Base-by-base conservation (phyloP, 495 filamentous ascomycete genomes). In the Astrocystis sublimbata region DNA sequence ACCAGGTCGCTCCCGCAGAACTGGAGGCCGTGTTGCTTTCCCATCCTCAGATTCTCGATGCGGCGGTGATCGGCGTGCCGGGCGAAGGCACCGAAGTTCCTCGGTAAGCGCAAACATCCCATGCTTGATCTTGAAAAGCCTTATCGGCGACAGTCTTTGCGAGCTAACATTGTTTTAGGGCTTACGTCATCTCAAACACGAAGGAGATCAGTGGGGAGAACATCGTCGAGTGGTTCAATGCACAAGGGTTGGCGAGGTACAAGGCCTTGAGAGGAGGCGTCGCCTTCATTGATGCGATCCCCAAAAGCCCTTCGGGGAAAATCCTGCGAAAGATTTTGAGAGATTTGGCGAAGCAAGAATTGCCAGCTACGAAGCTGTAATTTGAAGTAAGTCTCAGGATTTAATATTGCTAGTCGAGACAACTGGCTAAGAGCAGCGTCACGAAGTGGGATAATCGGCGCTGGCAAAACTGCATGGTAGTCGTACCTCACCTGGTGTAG, bases 1-100 rank as follows among this genome's bases (percentile, higher is more conserved):
- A 88, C 40, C 92, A 96, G 88, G 92, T 96, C 28, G 91, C 92
- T 3, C 92, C 92, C 3, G 92, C 92, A 15, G 92, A 96, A 66
- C 60, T 62, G 3, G 60, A 62, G 9, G 60, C 60, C 8, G 43
- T 91, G 21, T 76, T 96, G n/a, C 69, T 88, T 4, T 78, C 81
- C 13, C 89, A 93, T 65, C 81, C 84, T 19, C 79, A 83, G 45
- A 82, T 96, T 50, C 81, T 86, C 21, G 92, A 96, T 66, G 89
- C 87, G 1, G 91, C 89, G 0, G 90, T 96, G 2, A 86, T 92
- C 58, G 92, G 92, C 0, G 77, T 93, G 5, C 80, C 87, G 43
- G 81, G 78, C 2, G 83, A 87, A 52, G 88, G 81, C 0, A 88
- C 86, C 0, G 92, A 96, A 65, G 83, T 93, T 7, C 92, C 92